phyloP scores from a whole-genome alignment of 805 yeast genomes.

The Priceomyces haplophilus region DNA sequence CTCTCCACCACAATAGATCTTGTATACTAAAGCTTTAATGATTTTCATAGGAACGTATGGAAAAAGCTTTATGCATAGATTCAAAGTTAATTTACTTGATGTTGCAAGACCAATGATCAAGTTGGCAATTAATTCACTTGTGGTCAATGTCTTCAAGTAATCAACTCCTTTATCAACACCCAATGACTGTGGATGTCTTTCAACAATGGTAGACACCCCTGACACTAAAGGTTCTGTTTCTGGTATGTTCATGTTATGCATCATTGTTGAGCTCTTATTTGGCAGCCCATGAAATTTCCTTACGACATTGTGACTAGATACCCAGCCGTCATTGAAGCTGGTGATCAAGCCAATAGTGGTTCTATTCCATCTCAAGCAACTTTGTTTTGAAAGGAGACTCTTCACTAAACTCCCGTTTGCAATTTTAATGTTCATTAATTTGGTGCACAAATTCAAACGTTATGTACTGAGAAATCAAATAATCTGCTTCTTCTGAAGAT shows the following conservation, averaged over 20 bases:
- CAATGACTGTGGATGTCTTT: constrained; percentile 2
- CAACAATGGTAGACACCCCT: not conserved
- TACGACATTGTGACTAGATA: not conserved
- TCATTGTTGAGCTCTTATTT: constrained; percentile 18
- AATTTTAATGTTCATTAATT: not conserved
- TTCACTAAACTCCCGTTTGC: not conserved
- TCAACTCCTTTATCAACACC: constrained; percentile 6
- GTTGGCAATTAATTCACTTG: constrained; percentile 58
- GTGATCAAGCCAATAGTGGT: not conserved
- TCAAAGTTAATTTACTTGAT: constrained; percentile 57
- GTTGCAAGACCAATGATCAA: constrained; percentile 71
- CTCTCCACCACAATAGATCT: constrained; percentile 90
- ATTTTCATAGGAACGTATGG: constrained; percentile 73
- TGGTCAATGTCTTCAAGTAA: constrained; percentile 53
- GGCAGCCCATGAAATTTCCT: constrained; percentile 20
- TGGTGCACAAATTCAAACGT: too few species aligned
- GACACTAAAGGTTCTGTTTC: constrained; percentile 3
- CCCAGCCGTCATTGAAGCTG: not conserved
- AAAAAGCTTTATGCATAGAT: constrained; percentile 59
- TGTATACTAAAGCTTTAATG: constrained; percentile 71
- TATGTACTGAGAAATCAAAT: too few species aligned
- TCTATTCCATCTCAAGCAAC: not conserved
- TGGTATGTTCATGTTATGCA: constrained; percentile 12
- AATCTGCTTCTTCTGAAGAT: too few species aligned
- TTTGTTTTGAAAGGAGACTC: not conserved